A percentile compares a stretch with the other conserved stretches of the same genome.
phyloP scores from a whole-genome alignment of 2,329 filamentous ascomycete genomes.

The Curvularia sp. region DNA sequence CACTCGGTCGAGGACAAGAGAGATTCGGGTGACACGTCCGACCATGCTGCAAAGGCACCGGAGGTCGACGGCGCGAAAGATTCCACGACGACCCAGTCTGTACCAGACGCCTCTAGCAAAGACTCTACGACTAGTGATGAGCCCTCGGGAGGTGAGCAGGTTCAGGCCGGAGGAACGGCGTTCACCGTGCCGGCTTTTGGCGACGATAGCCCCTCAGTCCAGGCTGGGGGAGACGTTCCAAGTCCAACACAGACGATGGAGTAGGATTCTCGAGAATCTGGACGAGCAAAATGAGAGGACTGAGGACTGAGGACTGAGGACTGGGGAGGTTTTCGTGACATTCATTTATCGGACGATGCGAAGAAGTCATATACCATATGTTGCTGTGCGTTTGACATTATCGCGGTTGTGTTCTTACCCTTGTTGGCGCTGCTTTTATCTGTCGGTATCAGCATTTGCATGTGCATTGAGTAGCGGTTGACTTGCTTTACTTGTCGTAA shows the following conservation, averaged over 20 bases:
- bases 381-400: not conserved
- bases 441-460: not conserved
- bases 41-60: not conserved
- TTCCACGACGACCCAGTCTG: constrained; percentile 1
- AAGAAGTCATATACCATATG: not conserved
- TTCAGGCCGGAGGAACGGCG: constrained; percentile 25
- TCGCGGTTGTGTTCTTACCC: not conserved
- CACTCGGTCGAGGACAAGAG: constrained; percentile 37
- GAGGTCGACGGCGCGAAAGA: constrained; percentile 1
- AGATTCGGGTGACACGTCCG: constrained; percentile 2
- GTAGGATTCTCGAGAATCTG: not conserved
- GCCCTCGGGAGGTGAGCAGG: constrained; percentile 11
- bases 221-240: constrained; percentile 12
- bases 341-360: not conserved
- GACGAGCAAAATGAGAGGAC: not conserved
- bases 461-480: constrained; percentile 1
- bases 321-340: not conserved
- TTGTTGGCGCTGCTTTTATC: not conserved
- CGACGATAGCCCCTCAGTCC: constrained; percentile 4
- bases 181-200: constrained; percentile 33
- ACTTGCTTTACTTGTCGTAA: constrained; percentile 1
- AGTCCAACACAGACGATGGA: constrained; percentile 23
- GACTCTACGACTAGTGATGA: constrained; percentile 13
- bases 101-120: constrained; percentile 7
- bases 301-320: not conserved